Percentiles rank a stretch among this genome's conserved stretches.
Evolutionary conservation across 129 eudicot genomes (phyloP).

Genomic region (Helianthus tuberosus): DNA sequence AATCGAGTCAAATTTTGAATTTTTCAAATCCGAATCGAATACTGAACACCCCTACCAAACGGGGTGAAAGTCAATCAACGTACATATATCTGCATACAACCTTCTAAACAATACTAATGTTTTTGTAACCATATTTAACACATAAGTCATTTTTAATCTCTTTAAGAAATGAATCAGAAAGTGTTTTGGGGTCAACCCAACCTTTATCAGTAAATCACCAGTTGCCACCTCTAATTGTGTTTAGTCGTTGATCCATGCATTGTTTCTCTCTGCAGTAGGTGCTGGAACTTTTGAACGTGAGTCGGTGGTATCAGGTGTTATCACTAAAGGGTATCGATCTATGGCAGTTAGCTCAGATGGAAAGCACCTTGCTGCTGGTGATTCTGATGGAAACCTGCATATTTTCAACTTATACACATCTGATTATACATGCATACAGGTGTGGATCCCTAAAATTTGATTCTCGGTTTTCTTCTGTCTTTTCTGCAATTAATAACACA

Average conservation of each 20-base stretch:
- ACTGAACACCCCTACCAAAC: background rate
- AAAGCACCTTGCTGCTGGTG: conserved; percentile 80
- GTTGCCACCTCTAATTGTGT: background rate
- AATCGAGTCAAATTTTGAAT: too few species aligned
- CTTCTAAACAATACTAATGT: background rate
- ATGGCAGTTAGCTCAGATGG: conserved; percentile 86
- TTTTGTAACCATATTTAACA: background rate
- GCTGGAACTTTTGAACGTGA: conserved; percentile 76
- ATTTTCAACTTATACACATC: conserved; percentile 59
- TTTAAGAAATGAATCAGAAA: background rate
- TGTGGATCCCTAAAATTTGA: conserved; percentile 11
- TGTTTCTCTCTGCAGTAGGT: conserved; percentile 45
- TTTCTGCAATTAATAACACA: conserved; percentile 22
- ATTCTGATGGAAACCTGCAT: conserved; percentile 73
- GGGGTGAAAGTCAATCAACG: background rate
- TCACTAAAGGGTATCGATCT: conserved; percentile 59
- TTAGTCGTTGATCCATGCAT: conserved; percentile 2
- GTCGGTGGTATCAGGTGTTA: conserved; percentile 45
- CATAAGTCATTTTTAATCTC: background rate
- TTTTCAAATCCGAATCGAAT: too few species aligned
- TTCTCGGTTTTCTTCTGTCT: background rate
- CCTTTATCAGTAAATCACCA: background rate
- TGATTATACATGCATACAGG: conserved; percentile 68
- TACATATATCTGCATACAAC: background rate
- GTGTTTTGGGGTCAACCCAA: background rate